These are phyloP conservation scores for Salvia hispanica DNA, from an alignment of 257 asterid genomes.

Conservation along the genomic window DNA sequence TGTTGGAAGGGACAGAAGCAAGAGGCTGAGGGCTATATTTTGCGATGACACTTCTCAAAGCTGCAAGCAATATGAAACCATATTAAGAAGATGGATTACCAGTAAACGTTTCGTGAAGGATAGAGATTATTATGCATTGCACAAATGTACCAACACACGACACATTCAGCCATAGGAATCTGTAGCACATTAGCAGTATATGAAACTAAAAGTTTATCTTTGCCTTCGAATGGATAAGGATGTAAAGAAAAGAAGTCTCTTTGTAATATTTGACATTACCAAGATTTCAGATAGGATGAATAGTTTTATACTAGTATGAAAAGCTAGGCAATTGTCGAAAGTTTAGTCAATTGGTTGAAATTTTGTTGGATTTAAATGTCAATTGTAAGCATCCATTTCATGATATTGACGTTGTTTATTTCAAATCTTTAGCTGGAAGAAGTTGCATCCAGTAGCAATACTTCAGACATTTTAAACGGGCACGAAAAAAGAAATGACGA, in stretches of 20 bases:
- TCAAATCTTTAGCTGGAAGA: no score
- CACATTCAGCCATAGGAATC: no score
- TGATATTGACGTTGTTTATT: background rate
- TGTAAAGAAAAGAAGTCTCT: background rate
- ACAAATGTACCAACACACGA: no score
- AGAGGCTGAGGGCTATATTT: slow-evolving; percentile 58
- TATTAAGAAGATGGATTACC: slow-evolving; percentile 21
- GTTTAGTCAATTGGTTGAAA: background rate
- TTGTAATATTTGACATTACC: background rate
- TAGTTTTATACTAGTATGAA: background rate
- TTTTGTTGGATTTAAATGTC: no score
- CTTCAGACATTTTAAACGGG: background rate
- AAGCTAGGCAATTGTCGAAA: background rate
- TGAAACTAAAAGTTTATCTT: background rate
- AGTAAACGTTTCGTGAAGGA: background rate
- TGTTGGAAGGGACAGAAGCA: slow-evolving; percentile 58
- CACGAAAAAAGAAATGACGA: background rate
- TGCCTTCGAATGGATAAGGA: background rate
- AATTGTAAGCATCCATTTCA: no score
- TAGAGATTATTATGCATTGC: no score
- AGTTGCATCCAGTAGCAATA: no score
- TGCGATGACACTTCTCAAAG: slow-evolving; percentile 72
- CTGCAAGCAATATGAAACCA: slow-evolving; percentile 52
- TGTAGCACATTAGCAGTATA: no score
- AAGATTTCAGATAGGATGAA: background rate